These are phyloP conservation scores for Musa schizocarpa DNA, from an alignment of 176 grass and related monocot species.

Conservation along the genomic window DNA sequence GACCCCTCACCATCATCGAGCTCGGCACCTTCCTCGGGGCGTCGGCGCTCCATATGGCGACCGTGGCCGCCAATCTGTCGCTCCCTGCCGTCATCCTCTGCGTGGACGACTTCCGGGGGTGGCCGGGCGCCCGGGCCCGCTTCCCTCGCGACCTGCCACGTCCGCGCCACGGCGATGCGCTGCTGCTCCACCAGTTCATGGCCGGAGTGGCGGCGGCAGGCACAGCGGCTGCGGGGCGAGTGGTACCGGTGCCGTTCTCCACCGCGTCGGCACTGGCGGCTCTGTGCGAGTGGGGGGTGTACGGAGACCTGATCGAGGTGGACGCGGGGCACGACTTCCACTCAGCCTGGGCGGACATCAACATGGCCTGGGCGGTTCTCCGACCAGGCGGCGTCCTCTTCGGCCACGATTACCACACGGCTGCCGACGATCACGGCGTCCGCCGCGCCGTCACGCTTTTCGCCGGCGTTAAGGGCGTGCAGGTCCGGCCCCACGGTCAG, in stretches of 20 bases:
- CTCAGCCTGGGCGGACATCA: conserved; percentile 97
- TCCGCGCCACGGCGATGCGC: conserved; percentile 41
- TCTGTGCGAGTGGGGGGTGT: conserved; percentile 81
- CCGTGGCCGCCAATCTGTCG: conserved; percentile 56
- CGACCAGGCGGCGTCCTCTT: conserved; percentile 90
- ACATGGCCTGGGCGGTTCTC: conserved; percentile 80
- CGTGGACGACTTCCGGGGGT: conserved; percentile 93
- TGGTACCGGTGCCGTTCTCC: conserved; percentile 88
- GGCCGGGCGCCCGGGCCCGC: conserved; percentile 61
- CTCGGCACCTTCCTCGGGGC: conserved; percentile 94
- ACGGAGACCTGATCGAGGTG: conserved; percentile 94
- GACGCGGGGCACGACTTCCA: conserved; percentile 98
- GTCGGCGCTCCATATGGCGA: conserved; percentile 93
- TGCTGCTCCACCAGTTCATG: conserved; percentile 99
- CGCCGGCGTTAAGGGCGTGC: conserved; percentile 56
- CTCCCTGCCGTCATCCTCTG: conserved; percentile 68
- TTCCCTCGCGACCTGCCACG: conserved; percentile 63
- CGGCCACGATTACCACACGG: conserved; percentile 88
- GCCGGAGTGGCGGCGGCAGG: conserved; percentile 48
- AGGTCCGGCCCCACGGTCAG: conserved; percentile 61
- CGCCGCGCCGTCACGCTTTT: conserved; percentile 81
- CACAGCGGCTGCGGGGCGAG: background rate
- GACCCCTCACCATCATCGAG: conserved; percentile 64
- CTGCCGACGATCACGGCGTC: conserved; percentile 76
- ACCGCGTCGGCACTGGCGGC: conserved; percentile 61